Conservation (phyloP, 768 basidiomycete species). For the Sutorius australiensis region DNA sequence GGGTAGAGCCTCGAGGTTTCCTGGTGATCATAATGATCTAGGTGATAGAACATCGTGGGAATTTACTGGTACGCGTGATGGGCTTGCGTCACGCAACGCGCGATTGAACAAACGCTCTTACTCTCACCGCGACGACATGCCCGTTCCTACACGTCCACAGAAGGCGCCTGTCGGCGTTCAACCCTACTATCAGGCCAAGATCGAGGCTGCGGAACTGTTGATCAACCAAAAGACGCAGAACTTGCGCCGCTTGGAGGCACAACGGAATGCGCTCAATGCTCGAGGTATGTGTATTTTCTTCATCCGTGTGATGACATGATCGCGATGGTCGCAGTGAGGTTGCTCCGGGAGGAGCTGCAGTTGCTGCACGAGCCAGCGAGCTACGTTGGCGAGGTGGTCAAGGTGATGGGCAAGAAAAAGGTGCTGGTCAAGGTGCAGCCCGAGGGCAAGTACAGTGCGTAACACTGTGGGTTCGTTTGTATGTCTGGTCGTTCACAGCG, state of each 20-base stretch:
- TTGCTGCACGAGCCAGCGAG: slow-evolving; percentile 92
- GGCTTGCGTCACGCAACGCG: slow-evolving; percentile 12
- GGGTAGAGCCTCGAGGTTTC: too few relatives aligned
- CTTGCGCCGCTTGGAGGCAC: slow-evolving; percentile 89
- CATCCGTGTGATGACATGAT: slow-evolving; percentile 1
- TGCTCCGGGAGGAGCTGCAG: slow-evolving; percentile 89
- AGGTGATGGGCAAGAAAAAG: slow-evolving; percentile 99
- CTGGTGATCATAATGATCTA: too few relatives aligned
- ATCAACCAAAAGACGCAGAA: slow-evolving; percentile 98
- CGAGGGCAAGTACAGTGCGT: slow-evolving; percentile 97
- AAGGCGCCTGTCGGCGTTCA: slow-evolving; percentile 66
- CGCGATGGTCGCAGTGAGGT: slow-evolving; percentile 53
- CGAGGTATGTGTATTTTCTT: slow-evolving; percentile 53
- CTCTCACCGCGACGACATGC: slow-evolving; percentile 29
- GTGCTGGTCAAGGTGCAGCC: slow-evolving; percentile 98
- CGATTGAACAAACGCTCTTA: background rate
- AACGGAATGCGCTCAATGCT: slow-evolving; percentile 95
- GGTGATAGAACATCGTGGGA: slow-evolving; percentile 3
- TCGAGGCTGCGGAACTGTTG: slow-evolving; percentile 85
- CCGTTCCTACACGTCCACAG: slow-evolving; percentile 32
- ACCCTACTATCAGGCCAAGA: slow-evolving; percentile 94
- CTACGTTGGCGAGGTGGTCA: slow-evolving; percentile 97
- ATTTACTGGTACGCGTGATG: background rate
- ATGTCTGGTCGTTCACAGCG: background rate
- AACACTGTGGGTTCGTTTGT: too few relatives aligned